Base-by-base conservation (phyloP, 1,139 yeast species). In the Blastobotrys arbuscula region DNA sequence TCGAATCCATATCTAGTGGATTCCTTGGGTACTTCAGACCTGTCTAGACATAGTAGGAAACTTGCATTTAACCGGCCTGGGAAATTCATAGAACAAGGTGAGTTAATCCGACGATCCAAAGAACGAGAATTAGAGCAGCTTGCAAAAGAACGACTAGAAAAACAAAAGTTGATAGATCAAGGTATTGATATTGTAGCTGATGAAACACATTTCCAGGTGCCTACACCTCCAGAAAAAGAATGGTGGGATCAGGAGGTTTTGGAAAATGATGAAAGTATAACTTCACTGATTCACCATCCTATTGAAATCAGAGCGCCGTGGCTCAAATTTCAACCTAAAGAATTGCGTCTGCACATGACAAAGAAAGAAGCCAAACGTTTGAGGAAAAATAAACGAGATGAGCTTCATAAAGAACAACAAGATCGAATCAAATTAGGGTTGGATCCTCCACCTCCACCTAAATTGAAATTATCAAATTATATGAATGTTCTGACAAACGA, bases 381-480 rank as follows among this genome's bases (percentile, higher is more conserved):
- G 39, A 74, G 97, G 42, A 77, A 84, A 52, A 84, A 84, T 53
- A 82, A 79, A 39, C 70, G 97, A 50, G 79, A 81, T 44, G 75
- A 76, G 45, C 72, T 69, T 50, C 78, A 80, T 52, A 81, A 83
- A 59, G 92, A 82, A 44, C 75, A 77, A 53, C 96, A 87, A 61
- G 94, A 88, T 57, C 72, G 86, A 44, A 82, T 90, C 26, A 76
- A 81, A 53, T 69, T 87, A 5, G 98, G 98, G 0, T 68, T 90
- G 21, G 89, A 83, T 45, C 84, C 95, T 0, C 85, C 95, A 2
- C 97, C 96, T 0, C 84, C 84, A 6, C 96, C 97, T 2, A 92
- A 90, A 65, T 87, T 90, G 28, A 87, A 83, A 59, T 70, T 88
- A 47, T 78, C 83, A 41, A 92, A 90, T 62, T 74, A 90, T 63